Conservation (phyloP, 768 basidiomycete species). For the Trametes cinnabarina region DNA sequence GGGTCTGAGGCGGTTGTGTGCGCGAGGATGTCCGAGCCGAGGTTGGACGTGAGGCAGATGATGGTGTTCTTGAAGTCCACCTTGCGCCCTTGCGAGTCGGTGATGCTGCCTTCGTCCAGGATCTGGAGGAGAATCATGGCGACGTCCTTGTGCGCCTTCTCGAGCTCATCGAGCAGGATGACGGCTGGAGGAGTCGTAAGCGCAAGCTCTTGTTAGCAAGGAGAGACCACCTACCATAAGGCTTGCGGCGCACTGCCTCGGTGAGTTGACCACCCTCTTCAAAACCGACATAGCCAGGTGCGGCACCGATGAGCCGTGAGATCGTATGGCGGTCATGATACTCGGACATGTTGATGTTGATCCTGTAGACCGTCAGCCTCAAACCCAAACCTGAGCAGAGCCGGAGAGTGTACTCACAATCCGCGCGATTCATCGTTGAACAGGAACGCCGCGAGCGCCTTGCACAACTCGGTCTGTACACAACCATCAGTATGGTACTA, state of each 20-base stretch:
- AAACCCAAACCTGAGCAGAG: neutral
- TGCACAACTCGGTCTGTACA: constrained; percentile 81
- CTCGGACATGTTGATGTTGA: constrained; percentile 96
- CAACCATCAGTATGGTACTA: constrained; percentile 3
- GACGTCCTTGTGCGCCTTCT: constrained; percentile 90
- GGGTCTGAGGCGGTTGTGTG: constrained; percentile 57
- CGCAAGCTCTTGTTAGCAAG: neutral
- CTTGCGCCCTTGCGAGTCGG: constrained; percentile 85
- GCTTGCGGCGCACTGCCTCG: constrained; percentile 61
- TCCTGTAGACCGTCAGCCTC: constrained; percentile 39
- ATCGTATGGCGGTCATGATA: constrained; percentile 92
- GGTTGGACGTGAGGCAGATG: constrained; percentile 86
- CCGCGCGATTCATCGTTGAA: constrained; percentile 88
- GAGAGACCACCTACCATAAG: constrained; percentile 43
- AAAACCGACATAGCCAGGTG: constrained; percentile 85
- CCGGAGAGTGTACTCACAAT: constrained; percentile 53
- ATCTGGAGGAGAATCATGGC: constrained; percentile 89
- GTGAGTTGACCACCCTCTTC: constrained; percentile 72
- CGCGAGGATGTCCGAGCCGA: constrained; percentile 73
- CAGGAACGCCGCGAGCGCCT: constrained; percentile 83
- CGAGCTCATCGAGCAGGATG: constrained; percentile 63
- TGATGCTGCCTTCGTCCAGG: constrained; percentile 85
- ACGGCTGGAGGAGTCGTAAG: constrained; percentile 40
- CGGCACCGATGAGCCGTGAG: constrained; percentile 86
- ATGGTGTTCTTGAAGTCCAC: constrained; percentile 97